Conservation (phyloP, 192 early-diverging fungal species). For the Coemansia sp. region DNA sequence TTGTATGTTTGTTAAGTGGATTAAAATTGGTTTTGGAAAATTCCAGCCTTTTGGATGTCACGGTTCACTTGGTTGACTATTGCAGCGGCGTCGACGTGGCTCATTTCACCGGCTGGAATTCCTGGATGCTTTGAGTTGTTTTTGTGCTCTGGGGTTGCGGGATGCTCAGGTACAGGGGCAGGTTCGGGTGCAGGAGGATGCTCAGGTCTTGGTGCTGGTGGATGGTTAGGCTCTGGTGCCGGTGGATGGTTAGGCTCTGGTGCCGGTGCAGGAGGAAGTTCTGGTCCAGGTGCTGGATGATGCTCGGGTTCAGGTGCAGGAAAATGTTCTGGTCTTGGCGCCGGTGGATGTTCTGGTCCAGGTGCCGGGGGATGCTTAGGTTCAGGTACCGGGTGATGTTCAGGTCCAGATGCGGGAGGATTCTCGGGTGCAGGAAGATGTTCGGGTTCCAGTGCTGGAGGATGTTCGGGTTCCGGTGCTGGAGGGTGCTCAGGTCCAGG, state of each 20-base stretch:
- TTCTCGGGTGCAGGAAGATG: not conserved
- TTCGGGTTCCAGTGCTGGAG: not conserved
- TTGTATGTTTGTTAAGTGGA: not conserved
- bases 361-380: not conserved
- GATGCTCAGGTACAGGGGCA: not conserved
- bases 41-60: slow-evolving; percentile 16
- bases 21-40: slow-evolving; percentile 25
- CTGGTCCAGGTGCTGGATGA: slow-evolving; percentile 2
- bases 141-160: not conserved
- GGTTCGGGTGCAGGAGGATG: not conserved
- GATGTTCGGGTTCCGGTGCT: not conserved
- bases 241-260: not conserved
- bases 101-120: not conserved
- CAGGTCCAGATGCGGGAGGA: not conserved
- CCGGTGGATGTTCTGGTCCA: not conserved
- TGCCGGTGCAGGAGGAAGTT: not conserved
- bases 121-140: not conserved
- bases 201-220: not conserved
- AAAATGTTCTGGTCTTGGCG: not conserved
- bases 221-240: too few relatives aligned
- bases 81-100: not conserved
- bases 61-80: slow-evolving; percentile 26
- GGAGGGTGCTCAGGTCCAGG: slow-evolving; percentile 1
- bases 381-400: not conserved
- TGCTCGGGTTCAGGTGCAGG: not conserved